These are phyloP conservation scores for Cercophora sp. DNA, from an alignment of 495 filamentous ascomycete species.

Conservation along the genomic window DNA sequence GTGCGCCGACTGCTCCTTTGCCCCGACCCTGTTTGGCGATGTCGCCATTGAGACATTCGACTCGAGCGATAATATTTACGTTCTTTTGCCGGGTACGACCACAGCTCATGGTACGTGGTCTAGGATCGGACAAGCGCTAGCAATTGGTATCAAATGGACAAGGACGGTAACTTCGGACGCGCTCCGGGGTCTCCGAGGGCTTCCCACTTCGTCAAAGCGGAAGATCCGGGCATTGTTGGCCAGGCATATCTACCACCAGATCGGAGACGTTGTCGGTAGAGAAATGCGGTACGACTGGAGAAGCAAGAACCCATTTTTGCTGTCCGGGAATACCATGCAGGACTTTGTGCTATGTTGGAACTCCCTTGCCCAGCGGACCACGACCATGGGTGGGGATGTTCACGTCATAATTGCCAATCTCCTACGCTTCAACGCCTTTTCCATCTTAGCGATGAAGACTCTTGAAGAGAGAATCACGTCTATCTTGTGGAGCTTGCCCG, in stretches of 20 bases:
- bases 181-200: not conserved
- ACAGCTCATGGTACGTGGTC: not conserved
- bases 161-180: not conserved
- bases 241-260: not conserved
- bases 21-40: not conserved
- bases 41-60: not conserved
- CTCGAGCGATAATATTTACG: not conserved
- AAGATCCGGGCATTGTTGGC: not conserved
- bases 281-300: not conserved
- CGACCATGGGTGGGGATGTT: not conserved
- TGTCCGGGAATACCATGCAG: not conserved
- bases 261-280: not conserved
- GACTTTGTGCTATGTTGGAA: constrained; percentile 3
- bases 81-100: not conserved
- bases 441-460: not conserved
- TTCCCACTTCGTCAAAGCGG: not conserved
- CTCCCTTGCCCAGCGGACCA: not conserved
- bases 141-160: not conserved
- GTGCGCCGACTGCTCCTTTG: constrained; percentile 2
- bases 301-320: not conserved
- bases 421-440: constrained; percentile 2
- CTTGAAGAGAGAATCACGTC: not conserved
- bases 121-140: not conserved
- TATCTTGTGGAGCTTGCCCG: constrained; percentile 3
- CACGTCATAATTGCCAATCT: constrained; percentile 3